Base-by-base conservation (phyloP, 805 yeast genomes). In the Candida rishiriensis region DNA sequence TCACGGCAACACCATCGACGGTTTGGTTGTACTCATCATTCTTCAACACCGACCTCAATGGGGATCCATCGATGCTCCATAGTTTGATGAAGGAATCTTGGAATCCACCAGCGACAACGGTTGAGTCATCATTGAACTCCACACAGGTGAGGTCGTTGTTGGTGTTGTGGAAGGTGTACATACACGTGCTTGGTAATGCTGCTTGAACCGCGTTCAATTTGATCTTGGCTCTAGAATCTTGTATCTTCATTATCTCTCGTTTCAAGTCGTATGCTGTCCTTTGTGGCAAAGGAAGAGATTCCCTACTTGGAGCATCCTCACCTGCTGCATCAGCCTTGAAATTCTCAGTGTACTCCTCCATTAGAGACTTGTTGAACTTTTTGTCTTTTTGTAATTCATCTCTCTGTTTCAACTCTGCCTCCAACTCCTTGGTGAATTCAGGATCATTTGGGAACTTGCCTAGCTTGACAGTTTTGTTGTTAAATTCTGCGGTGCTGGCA, bases 81-180 rank as follows among this genome's bases (percentile, higher is more conserved):
- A 93, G 68, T 65, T 89, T 88, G 56, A 93, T 83, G 57, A 80
- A 88, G 46, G 93, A 83, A 61, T 91, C 98, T 55, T 88, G 89
- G 59, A 93, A 93, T 10, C 99, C 98, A 30, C 90, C 96, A 2
- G 97, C 97, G 29, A 88, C 83, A 50, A 89, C 57, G 17, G 90
- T 80, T 14, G 91, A 81, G 63, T 91, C 97, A 42, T 83, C 86
- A 56, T 91, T 88, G 69, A 91, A 91, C 50, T 83, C 86, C 38
- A 91, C 61, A 40, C 89, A 79, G n/a, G 95, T 86, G 74, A 93
- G 70, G 49, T 86, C 95, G 52, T 85, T 84, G 60, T 88, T 84
- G 10, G 97, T 87, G 66, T 93, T 93, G 71, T 93, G 99, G 69
- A 93, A 90, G 1, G 98, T 91, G 70, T 93, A 93, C 96, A 91